Conservation (phyloP, 305 asterid genomes). For the Rubia tinctorum region DNA sequence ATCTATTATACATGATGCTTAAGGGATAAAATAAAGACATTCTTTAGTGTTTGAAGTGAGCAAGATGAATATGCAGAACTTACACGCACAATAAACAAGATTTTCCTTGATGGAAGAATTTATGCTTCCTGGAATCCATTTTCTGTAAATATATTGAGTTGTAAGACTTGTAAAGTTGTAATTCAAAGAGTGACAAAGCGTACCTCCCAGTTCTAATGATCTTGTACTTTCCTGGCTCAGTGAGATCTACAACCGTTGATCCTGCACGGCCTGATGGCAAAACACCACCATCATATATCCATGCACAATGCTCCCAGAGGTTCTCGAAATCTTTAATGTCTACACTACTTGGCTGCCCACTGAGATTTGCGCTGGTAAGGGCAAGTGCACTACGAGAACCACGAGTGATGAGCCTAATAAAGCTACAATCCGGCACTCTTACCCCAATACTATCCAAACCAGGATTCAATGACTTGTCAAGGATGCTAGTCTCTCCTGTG, state of each 20-base stretch:
- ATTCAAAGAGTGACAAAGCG: background rate
- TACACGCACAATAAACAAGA: background rate
- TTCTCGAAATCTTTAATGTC: slow-evolving; percentile 65
- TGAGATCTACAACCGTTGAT: slow-evolving; percentile 83
- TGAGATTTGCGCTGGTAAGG: slow-evolving; percentile 89
- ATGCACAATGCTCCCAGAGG: slow-evolving; percentile 77
- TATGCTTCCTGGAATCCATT: background rate
- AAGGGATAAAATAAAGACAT: background rate
- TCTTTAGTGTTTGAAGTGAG: background rate
- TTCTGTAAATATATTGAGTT: background rate
- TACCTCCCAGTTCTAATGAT: slow-evolving; percentile 91
- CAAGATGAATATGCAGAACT: slow-evolving; percentile 1
- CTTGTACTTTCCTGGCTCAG: slow-evolving; percentile 64
- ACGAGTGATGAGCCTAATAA: slow-evolving; percentile 67
- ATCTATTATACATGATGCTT: background rate
- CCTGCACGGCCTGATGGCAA: slow-evolving; percentile 91
- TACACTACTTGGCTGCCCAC: slow-evolving; percentile 77
- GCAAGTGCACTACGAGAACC: slow-evolving; percentile 82
- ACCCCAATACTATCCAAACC: slow-evolving; percentile 89
- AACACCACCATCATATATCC: slow-evolving; percentile 66
- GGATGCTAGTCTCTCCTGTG: slow-evolving; percentile 76
- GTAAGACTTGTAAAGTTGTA: background rate
- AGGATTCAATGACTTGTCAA: slow-evolving; percentile 78
- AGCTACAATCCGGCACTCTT: slow-evolving; percentile 73
- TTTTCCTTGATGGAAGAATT: background rate